Base-by-base conservation (phyloP, 352 stramenopile species). In the Phytophthora pisi region DNA sequence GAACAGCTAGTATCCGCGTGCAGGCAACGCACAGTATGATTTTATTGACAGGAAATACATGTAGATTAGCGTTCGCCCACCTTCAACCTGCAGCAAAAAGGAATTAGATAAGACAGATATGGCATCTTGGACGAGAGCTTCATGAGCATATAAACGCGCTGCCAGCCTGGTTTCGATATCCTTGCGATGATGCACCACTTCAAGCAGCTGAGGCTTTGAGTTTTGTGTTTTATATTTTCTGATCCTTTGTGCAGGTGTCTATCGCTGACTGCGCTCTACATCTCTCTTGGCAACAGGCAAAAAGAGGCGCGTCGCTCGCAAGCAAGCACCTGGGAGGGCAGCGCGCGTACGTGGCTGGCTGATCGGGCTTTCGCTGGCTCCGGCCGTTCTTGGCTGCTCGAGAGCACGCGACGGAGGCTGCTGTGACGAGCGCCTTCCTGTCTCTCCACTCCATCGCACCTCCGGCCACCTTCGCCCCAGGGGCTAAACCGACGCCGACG, bases 1-100 rank as follows among this genome's bases (percentile, higher is more conserved):
- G 26, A 30, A 38, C 50, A 23, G 40, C 24, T 38, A 36, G 7
- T 62, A 20, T 62, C 26, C 38, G 47, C 43, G 54, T 54, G 15
- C 52, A 57, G 31, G 50, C 30, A 51, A 15, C 52, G 54, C 53
- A 38, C 42, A 61, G n/a, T 54, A 57, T 61, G 59, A 67, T 68
- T 47, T 31, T 23, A 57, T 63, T 68, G 45, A 62, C 61, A 72
- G 24, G 40, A 34, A 74, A 71, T 71, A 75, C 68, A 75, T 75
- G 68, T 75, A 75, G 28, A 75, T 60, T 75, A 75, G 50, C 42
- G 55, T 60, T 58, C 36, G 31, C 36, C 15, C 7, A n/a, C 38
- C 13, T 42, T 15, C 8, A 42, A 15, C 13, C 34, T 16, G 34
- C 34, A 42, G 34, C 34, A 9, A 51, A 30, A 13, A 16, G 16